These are phyloP conservation scores for Candida ipomoeae DNA, from an alignment of 805 yeast genomes.

Conservation along the genomic window DNA sequence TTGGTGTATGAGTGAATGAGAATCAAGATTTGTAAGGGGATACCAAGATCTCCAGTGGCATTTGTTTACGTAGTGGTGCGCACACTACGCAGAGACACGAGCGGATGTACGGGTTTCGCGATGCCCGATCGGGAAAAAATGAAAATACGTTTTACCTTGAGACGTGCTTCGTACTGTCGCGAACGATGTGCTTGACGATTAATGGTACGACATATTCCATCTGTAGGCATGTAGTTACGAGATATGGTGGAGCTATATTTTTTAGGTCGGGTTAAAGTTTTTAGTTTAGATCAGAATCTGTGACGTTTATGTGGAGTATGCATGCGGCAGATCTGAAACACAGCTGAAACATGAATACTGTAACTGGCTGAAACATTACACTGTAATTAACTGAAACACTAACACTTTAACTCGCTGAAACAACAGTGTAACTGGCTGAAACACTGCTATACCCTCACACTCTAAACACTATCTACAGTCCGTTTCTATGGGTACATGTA, in stretches of 20 bases:
- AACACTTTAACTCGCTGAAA: no score
- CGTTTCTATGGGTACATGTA: not conserved
- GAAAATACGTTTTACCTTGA: conserved; percentile 7
- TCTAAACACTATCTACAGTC: not conserved
- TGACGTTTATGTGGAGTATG: no score
- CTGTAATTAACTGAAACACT: not conserved
- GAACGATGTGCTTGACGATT: not conserved
- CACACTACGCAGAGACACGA: conserved; percentile 13
- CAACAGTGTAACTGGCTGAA: not conserved
- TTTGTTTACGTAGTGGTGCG: conserved; percentile 17
- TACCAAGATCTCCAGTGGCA: conserved; percentile 4
- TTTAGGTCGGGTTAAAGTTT: no score
- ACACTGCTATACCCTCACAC: not conserved
- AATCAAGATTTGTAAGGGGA: conserved; percentile 7
- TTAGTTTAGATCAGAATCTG: no score
- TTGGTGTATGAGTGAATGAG: conserved; percentile 7
- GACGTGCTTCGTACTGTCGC: not conserved
- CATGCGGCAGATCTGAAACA: not conserved
- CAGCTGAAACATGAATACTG: not conserved
- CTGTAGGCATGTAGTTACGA: not conserved
- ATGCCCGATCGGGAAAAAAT: conserved; percentile 15
- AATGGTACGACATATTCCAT: not conserved
- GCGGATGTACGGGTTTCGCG: conserved; percentile 9
- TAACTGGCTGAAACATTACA: not conserved
- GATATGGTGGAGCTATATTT: no score